Evolutionary conservation across 495 filamentous ascomycete genomes (phyloP).

Genomic region (Parathielavia hyrcaniae): DNA sequence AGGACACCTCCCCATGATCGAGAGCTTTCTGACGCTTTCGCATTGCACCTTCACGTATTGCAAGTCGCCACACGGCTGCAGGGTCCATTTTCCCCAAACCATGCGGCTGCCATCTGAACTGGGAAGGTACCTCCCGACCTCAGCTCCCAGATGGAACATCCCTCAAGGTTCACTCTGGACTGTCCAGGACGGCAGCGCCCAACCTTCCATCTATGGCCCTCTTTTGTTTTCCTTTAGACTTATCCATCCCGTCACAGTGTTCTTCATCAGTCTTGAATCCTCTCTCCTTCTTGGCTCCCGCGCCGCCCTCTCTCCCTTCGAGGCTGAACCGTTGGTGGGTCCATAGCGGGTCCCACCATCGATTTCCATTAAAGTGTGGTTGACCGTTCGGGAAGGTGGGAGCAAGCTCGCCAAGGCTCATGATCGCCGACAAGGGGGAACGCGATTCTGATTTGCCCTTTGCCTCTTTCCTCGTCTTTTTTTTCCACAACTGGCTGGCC

Average conservation of each 20-base stretch:
- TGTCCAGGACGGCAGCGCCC: neutral
- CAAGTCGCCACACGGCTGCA: conserved; percentile 12
- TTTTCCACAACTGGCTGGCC: conserved; percentile 12
- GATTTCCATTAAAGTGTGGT: conserved; percentile 10
- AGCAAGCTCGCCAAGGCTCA: neutral
- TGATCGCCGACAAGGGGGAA: conserved; percentile 11
- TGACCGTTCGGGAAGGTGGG: conserved; percentile 20
- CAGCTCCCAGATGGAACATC: neutral
- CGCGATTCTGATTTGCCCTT: neutral
- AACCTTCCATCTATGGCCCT: neutral
- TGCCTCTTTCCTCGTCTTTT: neutral
- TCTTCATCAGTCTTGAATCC: neutral
- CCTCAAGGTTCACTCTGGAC: neutral
- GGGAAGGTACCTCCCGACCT: conserved; percentile 9
- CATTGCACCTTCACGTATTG: neutral
- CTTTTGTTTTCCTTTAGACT: neutral
- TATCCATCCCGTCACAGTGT: neutral
- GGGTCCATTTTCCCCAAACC: conserved; percentile 1
- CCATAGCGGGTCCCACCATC: conserved; percentile 5
- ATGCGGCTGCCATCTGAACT: conserved; percentile 17
- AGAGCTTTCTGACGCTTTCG: too few species aligned
- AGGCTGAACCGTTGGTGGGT: conserved; percentile 16
- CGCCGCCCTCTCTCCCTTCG: conserved; percentile 10
- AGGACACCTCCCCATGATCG: too few species aligned
- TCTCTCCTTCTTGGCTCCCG: conserved; percentile 8